Base-by-base conservation (phyloP, 2,329 filamentous ascomycete genomes). In the Cladosporium sp. region DNA sequence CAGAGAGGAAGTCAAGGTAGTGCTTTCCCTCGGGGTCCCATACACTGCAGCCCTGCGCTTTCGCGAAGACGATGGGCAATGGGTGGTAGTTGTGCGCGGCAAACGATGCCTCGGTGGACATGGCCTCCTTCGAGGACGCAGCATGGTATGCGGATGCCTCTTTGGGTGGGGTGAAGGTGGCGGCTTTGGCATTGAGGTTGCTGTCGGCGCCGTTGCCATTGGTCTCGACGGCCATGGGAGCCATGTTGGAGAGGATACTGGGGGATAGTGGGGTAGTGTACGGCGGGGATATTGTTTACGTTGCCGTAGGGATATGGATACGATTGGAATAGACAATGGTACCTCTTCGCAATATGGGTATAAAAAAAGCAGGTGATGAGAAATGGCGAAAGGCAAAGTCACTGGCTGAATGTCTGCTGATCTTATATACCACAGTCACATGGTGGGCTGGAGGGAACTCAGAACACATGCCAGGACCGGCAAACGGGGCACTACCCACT, bases 21-120 rank as follows among this genome's bases (percentile, higher is more conserved):
- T 97, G 89, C 73, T 89, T 91, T 76, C 75, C 76, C 83, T 99
- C 95, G 21, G 95, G 95, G 76, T 99, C 95, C 94, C 95, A 99
- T 66, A 98, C 95, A 67, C 91, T 89, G 75, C 90, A 90, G 58
- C 94, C 95, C 73, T 89, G 86, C 49, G 93, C 95, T 70, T 88
- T 88, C 65, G 94, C 85, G 79, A 98, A 97, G 76, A 97, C 95
- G 67, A 99, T 89, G 48, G 95, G 95, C 2, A 99, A 87, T 18
- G 95, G 95, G 80, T 98, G 93, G 85, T 99, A 99, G 84, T 99
- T 99, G 87, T 99, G 95, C 58, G 95, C 95, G 58, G 95, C 95
- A 79, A 87, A 94, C 76, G 91, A 84, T 75, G 91, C 84, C 82
- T 99, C 95, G 62, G 88, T 82, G 62, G 88, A 82, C 77, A 97